Conservation (phyloP, 2,329 filamentous ascomycete genomes). For the Tolypocladium album region DNA sequence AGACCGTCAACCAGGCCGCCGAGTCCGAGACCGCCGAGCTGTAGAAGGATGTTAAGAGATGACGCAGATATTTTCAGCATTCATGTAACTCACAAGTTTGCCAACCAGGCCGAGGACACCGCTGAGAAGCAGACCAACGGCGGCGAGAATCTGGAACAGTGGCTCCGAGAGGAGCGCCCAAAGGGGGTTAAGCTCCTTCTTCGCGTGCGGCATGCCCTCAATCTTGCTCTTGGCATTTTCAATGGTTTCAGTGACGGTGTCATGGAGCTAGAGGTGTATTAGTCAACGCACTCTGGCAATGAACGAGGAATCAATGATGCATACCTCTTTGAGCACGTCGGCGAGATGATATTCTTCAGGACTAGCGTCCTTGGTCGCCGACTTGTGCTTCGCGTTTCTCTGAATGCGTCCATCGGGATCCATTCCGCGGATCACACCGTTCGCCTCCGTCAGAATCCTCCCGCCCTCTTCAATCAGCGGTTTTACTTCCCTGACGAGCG, state of each 20-base stretch:
- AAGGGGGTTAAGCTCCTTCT: slow-evolving; percentile 88
- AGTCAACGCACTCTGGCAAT: background rate
- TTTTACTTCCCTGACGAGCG: slow-evolving; percentile 75
- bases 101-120: slow-evolving; percentile 82
- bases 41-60: background rate
- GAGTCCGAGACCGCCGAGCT: slow-evolving; percentile 68
- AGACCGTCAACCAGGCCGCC: slow-evolving; percentile 72
- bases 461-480: slow-evolving; percentile 81
- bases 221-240: slow-evolving; percentile 84
- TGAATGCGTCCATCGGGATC: slow-evolving; percentile 84
- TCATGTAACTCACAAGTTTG: slow-evolving; percentile 40
- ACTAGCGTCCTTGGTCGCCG: slow-evolving; percentile 50
- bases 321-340: slow-evolving; percentile 67
- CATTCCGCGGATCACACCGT: slow-evolving; percentile 75
- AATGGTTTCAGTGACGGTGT: slow-evolving; percentile 70
- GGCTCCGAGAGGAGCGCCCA: slow-evolving; percentile 78
- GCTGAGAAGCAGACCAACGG: slow-evolving; percentile 70
- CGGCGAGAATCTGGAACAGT: slow-evolving; percentile 84
- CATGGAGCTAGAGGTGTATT: slow-evolving; percentile 46
- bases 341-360: slow-evolving; percentile 80
- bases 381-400: slow-evolving; percentile 73
- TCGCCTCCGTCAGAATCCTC: slow-evolving; percentile 74
- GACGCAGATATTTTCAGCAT: background rate
- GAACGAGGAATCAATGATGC: slow-evolving; percentile 3
- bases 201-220: slow-evolving; percentile 83